Base-by-base conservation (phyloP, 2,329 filamentous ascomycete genomes). In the Penicillium sp. region DNA sequence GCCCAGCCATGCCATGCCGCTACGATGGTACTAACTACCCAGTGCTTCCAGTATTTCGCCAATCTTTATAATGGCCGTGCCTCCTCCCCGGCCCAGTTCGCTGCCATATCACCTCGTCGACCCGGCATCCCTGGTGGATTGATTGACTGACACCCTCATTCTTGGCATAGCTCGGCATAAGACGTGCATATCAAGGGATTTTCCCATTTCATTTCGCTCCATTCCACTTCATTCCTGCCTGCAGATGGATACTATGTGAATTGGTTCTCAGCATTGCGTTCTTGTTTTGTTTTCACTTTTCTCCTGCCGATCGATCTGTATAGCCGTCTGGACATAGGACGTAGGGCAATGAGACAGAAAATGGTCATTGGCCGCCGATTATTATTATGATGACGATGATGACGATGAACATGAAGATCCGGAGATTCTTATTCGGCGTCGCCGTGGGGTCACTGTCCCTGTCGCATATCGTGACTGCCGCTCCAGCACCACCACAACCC, bases 401-500 rank as follows among this genome's bases (percentile, higher is more conserved):
- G 28, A 30, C 20, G n/a, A 23, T 35, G 47, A 43, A 23, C 18
- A 56, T 50, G 53, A 49, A 20, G 23, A 50, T 46, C n/a, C 38
- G 47, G 47, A 56, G 35, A 24, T 8, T 20, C 12, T 16, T 56
- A 46, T 38, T 43, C 26, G 53, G 33, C 12, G n/a, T 49, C 20
- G 52, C 35, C 33, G 23, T 46, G 47, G 35, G 46, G 38, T 50
- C 38, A 16, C 18, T 23, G 38, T 45, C 14, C 45, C 51, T 58
- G 23, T 50, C 47, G 51, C 56, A 21, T 20, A 45, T 53, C n/a
- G 50, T 50, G 30, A 43, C 43, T 16, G 28, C 50, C 26, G 50
- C 47, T 12, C 56, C 56, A 12, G 33, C 40, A 35, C 30, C 30
- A 14, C 12, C 30, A 16, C 30, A 35, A 14, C 12, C 7, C 35